These are phyloP conservation scores for Trichoderma guizhouense DNA, from an alignment of 2,329 filamentous ascomycete genomes.

Conservation along the genomic window DNA sequence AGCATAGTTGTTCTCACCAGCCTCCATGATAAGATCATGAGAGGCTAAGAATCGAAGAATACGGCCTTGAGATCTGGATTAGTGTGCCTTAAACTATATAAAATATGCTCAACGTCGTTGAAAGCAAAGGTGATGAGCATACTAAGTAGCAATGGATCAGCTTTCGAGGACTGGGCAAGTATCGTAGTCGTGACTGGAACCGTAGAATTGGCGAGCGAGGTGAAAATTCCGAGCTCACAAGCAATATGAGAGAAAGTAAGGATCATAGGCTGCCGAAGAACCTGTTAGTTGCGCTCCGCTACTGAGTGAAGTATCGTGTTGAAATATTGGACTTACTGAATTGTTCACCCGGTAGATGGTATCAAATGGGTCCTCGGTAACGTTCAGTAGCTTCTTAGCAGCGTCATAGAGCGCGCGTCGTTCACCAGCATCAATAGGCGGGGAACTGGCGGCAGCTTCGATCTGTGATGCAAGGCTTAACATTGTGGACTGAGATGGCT, in stretches of 20 bases:
- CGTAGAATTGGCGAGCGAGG: background rate
- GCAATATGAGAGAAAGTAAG: background rate
- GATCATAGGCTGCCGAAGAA: background rate
- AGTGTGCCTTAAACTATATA: background rate
- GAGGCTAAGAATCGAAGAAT: background rate
- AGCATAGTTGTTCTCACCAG: background rate
- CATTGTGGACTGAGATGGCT: background rate
- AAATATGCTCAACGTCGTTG: background rate
- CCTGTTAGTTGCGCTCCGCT: background rate
- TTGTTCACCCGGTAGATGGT: background rate
- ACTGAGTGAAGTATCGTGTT: background rate
- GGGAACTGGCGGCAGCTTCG: background rate
- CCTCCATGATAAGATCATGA: background rate
- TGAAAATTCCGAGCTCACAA: background rate
- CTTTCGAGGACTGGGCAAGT: background rate
- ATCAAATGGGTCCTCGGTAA: background rate
- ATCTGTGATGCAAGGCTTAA: background rate
- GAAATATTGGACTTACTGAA: background rate
- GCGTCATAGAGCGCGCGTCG: background rate
- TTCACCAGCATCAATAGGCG: background rate
- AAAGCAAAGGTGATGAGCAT: background rate
- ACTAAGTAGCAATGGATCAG: background rate
- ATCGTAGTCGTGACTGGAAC: background rate
- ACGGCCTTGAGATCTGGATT: background rate
- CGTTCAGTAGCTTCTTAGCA: background rate